Evolutionary conservation across 139 green algal species (phyloP).

Genomic region (Ettlia oleoabundans): DNA sequence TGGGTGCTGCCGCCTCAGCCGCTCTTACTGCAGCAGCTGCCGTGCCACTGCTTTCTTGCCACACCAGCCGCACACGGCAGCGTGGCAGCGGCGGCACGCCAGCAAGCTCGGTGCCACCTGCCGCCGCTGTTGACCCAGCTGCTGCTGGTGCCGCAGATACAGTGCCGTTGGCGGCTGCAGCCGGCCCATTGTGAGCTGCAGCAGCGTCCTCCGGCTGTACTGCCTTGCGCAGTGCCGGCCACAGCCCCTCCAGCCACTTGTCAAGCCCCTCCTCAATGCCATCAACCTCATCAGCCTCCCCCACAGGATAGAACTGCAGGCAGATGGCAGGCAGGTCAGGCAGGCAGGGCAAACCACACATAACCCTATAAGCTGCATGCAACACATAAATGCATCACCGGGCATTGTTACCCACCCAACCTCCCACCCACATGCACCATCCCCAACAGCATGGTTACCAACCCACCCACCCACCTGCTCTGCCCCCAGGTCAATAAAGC

Average conservation of each 20-base stretch:
- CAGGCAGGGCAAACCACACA: too few relatives aligned
- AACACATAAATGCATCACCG: too few relatives aligned
- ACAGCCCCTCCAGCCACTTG: slow-evolving; percentile 81
- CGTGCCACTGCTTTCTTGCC: slow-evolving; percentile 13
- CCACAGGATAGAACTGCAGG: slow-evolving; percentile 29
- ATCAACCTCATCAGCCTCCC: slow-evolving; percentile 95
- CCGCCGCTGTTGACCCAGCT: not conserved
- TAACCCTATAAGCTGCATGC: too few relatives aligned
- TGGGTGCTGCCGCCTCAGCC: slow-evolving; percentile 42
- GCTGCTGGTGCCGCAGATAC: not conserved
- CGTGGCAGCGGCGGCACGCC: slow-evolving; percentile 74
- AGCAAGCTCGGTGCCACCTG: slow-evolving; percentile 38
- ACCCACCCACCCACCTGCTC: slow-evolving; percentile 16
- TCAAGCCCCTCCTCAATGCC: slow-evolving; percentile 85
- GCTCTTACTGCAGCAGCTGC: slow-evolving; percentile 25
- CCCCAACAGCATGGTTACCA: not conserved
- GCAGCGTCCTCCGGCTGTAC: not conserved
- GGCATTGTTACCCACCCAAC: too few relatives aligned
- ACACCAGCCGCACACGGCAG: slow-evolving; percentile 52
- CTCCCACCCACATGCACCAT: too few relatives aligned
- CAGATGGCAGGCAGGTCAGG: not conserved
- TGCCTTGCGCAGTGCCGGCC: slow-evolving; percentile 59
- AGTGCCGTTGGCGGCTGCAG: too few relatives aligned
- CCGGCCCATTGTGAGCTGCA: too few relatives aligned
- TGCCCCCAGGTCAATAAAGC: slow-evolving; percentile 84